Percentiles rank a stretch among this genome's conserved stretches.
These are phyloP conservation scores for Anacardium occidentale DNA, from an alignment of 345 rosid species.

Conservation along the genomic window DNA sequence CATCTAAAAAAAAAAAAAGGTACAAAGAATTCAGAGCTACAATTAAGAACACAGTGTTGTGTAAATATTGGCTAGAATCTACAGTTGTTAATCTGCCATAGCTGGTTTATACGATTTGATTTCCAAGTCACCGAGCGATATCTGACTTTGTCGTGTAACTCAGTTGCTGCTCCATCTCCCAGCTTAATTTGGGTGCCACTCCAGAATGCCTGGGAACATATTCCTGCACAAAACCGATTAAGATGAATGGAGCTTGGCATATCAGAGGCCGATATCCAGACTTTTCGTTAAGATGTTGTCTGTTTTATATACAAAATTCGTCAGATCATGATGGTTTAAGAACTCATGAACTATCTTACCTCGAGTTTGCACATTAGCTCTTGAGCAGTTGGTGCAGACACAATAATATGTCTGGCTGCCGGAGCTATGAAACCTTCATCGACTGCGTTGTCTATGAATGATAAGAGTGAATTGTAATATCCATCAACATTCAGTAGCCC, in stretches of 20 bases:
- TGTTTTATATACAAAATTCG: too few species aligned
- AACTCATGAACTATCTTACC: constrained; percentile 26
- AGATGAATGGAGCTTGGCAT: not conserved
- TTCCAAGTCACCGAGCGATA: constrained; percentile 48
- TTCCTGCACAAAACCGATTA: constrained; percentile 34
- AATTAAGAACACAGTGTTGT: not conserved
- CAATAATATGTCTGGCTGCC: constrained; percentile 70
- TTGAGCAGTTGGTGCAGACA: constrained; percentile 68
- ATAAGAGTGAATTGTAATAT: constrained; percentile 61
- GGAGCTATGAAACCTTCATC: constrained; percentile 78
- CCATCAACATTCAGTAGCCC: constrained; percentile 78
- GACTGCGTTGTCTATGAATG: constrained; percentile 77
- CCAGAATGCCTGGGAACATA: constrained; percentile 49
- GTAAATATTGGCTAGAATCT: constrained; percentile 24
- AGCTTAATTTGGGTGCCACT: constrained; percentile 51
- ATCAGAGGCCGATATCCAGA: too few species aligned
- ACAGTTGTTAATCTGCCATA: constrained; percentile 22
- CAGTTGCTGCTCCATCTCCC: constrained; percentile 66
- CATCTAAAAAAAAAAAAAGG: too few species aligned
- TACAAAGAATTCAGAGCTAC: too few species aligned
- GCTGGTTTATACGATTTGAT: not conserved
- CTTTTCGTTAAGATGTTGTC: too few species aligned
- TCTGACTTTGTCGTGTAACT: constrained; percentile 51
- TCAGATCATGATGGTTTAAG: too few species aligned
- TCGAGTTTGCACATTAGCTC: constrained; percentile 78